A percentile compares a stretch with the other conserved stretches of the same genome.
phyloP scores from a whole-genome alignment of 2,329 filamentous ascomycete genomes.

The Calycina herbarum region DNA sequence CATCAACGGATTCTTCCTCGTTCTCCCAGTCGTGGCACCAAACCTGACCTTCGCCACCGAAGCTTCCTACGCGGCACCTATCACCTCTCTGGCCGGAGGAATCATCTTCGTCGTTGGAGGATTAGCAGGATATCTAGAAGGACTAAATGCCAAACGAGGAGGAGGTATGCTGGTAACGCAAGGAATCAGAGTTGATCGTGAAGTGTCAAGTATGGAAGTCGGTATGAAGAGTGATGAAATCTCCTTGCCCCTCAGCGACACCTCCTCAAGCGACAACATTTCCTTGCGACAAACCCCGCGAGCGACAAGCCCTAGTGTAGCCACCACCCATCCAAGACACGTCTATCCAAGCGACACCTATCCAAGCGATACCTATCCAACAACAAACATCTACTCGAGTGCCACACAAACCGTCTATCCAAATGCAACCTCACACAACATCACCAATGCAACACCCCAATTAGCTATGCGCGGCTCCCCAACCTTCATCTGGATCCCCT shows the following conservation, averaged over 20 bases:
- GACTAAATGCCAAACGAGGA: conserved; percentile 24
- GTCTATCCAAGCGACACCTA: neutral
- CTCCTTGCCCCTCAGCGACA: neutral
- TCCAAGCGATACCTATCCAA: neutral
- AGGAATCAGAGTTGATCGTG: conserved; percentile 12
- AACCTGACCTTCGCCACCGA: conserved; percentile 17
- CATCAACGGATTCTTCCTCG: conserved; percentile 28
- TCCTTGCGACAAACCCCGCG: neutral
- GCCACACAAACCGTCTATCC: neutral
- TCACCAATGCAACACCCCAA: conserved; percentile 3
- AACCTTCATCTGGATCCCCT: conserved; percentile 25
- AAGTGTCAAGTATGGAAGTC: conserved; percentile 8
- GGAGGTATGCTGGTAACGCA: conserved; percentile 18
- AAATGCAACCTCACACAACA: neutral
- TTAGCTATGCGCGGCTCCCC: conserved; percentile 21
- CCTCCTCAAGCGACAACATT: conserved; percentile 10
- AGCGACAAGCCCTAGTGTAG: neutral
- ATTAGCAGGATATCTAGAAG: conserved; percentile 25
- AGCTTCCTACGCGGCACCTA: conserved; percentile 23
- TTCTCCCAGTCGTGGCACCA: conserved; percentile 24
- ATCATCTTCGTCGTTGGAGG: conserved; percentile 26
- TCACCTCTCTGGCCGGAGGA: conserved; percentile 21
- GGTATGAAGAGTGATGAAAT: conserved; percentile 9
- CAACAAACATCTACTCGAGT: conserved; percentile 5
- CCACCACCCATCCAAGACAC: neutral